Evolutionary conservation across 176 grass and related monocot species (phyloP).

Genomic region (Oryza meyeriana): DNA sequence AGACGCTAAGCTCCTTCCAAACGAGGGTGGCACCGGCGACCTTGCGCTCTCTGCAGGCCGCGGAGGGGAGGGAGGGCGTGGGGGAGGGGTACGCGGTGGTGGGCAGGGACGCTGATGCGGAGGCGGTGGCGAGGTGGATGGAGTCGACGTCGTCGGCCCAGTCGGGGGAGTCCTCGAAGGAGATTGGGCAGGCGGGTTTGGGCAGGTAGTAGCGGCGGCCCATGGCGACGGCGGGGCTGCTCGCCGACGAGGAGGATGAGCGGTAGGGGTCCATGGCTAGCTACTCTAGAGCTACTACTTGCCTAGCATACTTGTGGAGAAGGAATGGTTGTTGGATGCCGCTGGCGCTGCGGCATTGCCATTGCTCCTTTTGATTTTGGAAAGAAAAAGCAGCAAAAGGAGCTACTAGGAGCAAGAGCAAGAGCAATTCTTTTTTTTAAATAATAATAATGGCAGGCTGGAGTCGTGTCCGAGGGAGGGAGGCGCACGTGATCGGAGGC

Average conservation of each 20-base stretch:
- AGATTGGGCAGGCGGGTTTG: slow-evolving; percentile 70
- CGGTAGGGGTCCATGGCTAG: slow-evolving; percentile 57
- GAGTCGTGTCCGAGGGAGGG: too few relatives aligned
- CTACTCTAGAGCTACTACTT: too few relatives aligned
- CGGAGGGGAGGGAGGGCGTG: slow-evolving; percentile 38
- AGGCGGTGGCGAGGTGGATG: slow-evolving; percentile 41
- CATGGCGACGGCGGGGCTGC: slow-evolving; percentile 45
- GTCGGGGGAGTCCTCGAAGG: slow-evolving; percentile 94
- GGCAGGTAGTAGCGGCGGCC: slow-evolving; percentile 58
- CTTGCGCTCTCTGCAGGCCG: slow-evolving; percentile 52
- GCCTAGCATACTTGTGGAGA: background rate
- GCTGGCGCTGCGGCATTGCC: background rate
- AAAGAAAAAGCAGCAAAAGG: background rate
- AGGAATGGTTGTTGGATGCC: background rate
- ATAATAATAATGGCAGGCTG: too few relatives aligned
- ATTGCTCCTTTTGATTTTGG: background rate
- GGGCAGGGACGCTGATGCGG: slow-evolving; percentile 48
- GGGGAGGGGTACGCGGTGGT: slow-evolving; percentile 66
- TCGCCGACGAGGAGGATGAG: slow-evolving; percentile 76
- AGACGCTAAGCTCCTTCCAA: slow-evolving; percentile 90
- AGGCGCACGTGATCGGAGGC: background rate
- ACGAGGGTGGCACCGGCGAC: slow-evolving; percentile 74
- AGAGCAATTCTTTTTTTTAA: too few relatives aligned
- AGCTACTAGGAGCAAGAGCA: too few relatives aligned
- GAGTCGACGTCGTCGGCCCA: slow-evolving; percentile 91